These are phyloP conservation scores for Backusella tuberculispora DNA, from an alignment of 192 early-diverging fungal genomes.

Conservation along the genomic window DNA sequence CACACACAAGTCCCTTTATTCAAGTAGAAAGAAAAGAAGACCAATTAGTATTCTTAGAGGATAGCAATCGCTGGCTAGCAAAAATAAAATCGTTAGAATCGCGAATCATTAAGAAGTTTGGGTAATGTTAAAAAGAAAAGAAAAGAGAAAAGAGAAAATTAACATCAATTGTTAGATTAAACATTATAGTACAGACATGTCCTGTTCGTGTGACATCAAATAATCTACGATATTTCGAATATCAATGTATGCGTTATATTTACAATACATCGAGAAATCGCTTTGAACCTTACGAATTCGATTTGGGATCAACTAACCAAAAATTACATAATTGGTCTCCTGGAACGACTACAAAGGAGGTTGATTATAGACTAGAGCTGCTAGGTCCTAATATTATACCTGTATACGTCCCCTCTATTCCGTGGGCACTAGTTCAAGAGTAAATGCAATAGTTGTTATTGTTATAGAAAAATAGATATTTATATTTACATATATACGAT, in stretches of 20 bases:
- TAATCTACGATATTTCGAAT: constrained; percentile 67
- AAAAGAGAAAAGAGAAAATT: background rate
- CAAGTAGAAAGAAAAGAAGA: constrained; percentile 60
- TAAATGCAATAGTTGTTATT: constrained; percentile 17
- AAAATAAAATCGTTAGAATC: constrained; percentile 37
- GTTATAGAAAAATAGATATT: background rate
- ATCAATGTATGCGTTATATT: constrained; percentile 79
- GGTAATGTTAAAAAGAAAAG: constrained; percentile 24
- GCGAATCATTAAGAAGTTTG: constrained; percentile 31
- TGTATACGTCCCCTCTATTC: constrained; percentile 56
- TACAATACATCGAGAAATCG: constrained; percentile 45
- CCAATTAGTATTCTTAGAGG: constrained; percentile 53
- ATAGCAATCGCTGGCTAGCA: constrained; percentile 46
- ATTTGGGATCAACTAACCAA: constrained; percentile 60
- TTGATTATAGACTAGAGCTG: constrained; percentile 51
- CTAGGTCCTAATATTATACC: constrained; percentile 71
- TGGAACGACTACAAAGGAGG: constrained; percentile 59
- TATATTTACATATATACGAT: constrained; percentile 32
- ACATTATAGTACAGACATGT: constrained; percentile 48
- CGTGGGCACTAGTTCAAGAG: constrained; percentile 58
- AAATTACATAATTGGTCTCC: constrained; percentile 42
- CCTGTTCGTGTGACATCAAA: constrained; percentile 43
- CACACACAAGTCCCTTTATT: constrained; percentile 47
- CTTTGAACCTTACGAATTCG: constrained; percentile 62
- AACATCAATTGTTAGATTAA: constrained; percentile 15